A percentile compares a stretch with the other conserved stretches of the same genome.
Conservation (phyloP, 495 filamentous ascomycete species). For the Tuber brumale region DNA sequence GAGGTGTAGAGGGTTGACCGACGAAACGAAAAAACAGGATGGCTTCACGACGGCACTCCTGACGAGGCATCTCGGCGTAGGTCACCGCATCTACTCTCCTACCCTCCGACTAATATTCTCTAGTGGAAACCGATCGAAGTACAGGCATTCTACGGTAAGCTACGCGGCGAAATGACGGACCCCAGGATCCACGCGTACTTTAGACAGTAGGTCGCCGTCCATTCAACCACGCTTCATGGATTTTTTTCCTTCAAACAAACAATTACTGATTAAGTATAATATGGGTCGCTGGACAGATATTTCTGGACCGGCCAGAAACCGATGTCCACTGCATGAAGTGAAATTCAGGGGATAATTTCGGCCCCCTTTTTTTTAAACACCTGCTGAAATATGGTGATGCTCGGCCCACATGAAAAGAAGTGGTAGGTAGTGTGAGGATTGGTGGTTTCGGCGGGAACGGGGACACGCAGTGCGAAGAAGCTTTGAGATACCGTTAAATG, state of each 20-base stretch:
- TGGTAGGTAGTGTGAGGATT: not conserved
- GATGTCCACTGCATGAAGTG: not conserved
- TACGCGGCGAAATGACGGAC: constrained; percentile 25
- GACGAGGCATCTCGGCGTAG: constrained; percentile 29
- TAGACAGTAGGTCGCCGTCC: constrained; percentile 14
- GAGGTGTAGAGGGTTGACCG: not conserved
- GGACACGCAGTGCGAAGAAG: not conserved
- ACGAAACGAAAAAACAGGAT: constrained; percentile 13
- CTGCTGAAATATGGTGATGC: not conserved
- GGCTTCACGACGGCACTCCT: constrained; percentile 35
- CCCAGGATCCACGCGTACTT: constrained; percentile 28
- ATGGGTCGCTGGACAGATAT: constrained; percentile 8
- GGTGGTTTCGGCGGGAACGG: not conserved
- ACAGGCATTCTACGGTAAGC: constrained; percentile 31
- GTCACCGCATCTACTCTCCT: not conserved
- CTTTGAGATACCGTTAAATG: not conserved
- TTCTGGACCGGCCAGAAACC: constrained; percentile 34
- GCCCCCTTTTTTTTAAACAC: not conserved
- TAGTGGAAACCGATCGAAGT: constrained; percentile 36
- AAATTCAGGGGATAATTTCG: not conserved
- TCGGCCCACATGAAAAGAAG: not conserved
- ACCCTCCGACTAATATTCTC: not conserved
- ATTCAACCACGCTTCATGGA: too few species aligned
- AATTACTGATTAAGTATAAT: not conserved
- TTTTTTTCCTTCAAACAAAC: not conserved